Conservation (phyloP, 768 basidiomycete species). For the Leucocoprinus birnbaumii region DNA sequence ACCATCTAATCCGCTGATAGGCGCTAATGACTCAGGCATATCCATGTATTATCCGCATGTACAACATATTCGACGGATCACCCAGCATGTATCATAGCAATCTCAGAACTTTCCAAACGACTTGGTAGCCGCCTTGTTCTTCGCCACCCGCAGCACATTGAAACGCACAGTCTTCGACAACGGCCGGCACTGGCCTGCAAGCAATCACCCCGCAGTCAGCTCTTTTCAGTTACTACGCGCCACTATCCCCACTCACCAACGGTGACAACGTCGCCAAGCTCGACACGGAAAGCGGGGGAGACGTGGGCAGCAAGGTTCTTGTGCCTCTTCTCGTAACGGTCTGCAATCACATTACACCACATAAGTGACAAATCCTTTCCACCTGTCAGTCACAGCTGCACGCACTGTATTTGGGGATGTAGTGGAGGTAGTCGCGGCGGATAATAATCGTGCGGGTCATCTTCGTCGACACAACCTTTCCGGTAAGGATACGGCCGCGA, state of each 20-base stretch:
- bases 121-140: constrained; percentile 90
- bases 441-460: constrained; percentile 99
- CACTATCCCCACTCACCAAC: constrained; percentile 63
- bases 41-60: constrained; percentile 6
- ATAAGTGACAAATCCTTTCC: constrained; percentile 6
- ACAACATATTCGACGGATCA: constrained; percentile 12
- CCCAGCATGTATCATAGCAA: constrained; percentile 16
- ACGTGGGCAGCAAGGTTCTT: constrained; percentile 97
- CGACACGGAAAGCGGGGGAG: constrained; percentile 98
- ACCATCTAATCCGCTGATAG: constrained; percentile 7
- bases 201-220: constrained; percentile 11
- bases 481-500: constrained; percentile 97
- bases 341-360: constrained; percentile 31
- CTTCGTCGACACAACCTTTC: constrained; percentile 97
- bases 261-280: constrained; percentile 90
- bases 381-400: constrained; percentile 14
- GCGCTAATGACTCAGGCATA: constrained; percentile 12
- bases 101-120: constrained; percentile 90
- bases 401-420: constrained; percentile 98
- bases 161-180: constrained; percentile 99
- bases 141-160: constrained; percentile 95
- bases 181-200: constrained; percentile 93
- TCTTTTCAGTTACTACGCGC: not conserved
- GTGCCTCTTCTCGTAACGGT: constrained; percentile 98
- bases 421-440: constrained; percentile 92